Evolutionary conservation across 768 basidiomycete species (phyloP).

Genomic region (Tremella mesenterica): DNA sequence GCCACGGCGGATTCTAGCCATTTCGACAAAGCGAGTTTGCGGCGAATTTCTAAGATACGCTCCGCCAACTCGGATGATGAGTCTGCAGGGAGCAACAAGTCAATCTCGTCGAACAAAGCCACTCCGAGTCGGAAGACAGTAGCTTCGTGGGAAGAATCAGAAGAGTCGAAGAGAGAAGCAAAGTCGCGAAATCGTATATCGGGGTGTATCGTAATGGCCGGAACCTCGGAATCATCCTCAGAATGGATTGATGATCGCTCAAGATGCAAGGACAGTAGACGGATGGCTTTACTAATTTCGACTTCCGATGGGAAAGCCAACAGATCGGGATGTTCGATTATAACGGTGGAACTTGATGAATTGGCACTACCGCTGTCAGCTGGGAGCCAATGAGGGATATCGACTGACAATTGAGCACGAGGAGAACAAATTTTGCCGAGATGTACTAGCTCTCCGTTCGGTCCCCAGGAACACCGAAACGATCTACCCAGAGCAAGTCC

Average conservation of each 20-base stretch:
- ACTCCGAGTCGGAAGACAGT: slow-evolving; percentile 77
- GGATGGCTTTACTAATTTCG: slow-evolving; percentile 49
- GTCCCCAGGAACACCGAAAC: slow-evolving; percentile 86
- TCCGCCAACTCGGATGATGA: slow-evolving; percentile 48
- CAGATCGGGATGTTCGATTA: slow-evolving; percentile 31
- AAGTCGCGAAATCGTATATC: slow-evolving; percentile 72
- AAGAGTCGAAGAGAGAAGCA: slow-evolving; percentile 58
- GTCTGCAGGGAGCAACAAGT: slow-evolving; percentile 54
- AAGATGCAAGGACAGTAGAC: slow-evolving; percentile 68
- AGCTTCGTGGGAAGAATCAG: slow-evolving; percentile 66
- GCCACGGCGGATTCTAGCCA: slow-evolving; percentile 75
- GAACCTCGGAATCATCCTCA: slow-evolving; percentile 54
- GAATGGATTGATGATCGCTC: slow-evolving; percentile 59
- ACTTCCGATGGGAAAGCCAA: slow-evolving; percentile 21
- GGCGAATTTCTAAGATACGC: slow-evolving; percentile 56
- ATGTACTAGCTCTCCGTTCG: slow-evolving; percentile 65
- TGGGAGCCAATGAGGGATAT: not conserved
- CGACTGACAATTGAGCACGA: slow-evolving; percentile 47
- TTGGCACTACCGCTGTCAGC: slow-evolving; percentile 12
- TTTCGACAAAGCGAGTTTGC: slow-evolving; percentile 67
- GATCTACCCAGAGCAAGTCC: slow-evolving; percentile 77
- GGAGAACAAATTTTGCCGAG: slow-evolving; percentile 54
- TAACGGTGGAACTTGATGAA: slow-evolving; percentile 21
- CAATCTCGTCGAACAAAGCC: slow-evolving; percentile 78
- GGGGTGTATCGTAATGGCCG: slow-evolving; percentile 52